Conservation (phyloP, 805 yeast species). For the Hanseniaspora thailandica region DNA sequence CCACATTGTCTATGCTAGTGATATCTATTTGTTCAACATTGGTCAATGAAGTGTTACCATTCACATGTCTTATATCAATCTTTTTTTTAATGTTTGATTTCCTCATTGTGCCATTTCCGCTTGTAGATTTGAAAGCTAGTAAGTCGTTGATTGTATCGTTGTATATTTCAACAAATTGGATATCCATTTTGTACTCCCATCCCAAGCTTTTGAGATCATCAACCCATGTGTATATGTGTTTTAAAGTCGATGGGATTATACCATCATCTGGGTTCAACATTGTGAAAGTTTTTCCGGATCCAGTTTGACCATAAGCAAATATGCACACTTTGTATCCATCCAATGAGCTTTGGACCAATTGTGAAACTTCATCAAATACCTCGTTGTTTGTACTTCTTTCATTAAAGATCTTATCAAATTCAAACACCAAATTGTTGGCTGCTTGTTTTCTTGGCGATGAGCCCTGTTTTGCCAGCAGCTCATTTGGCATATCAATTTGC, state of each 20-base stretch:
- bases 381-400: conserved; percentile 42
- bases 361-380: conserved; percentile 75
- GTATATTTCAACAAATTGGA: conserved; percentile 81
- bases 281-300: conserved; percentile 87
- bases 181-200: conserved; percentile 51
- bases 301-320: conserved; percentile 95
- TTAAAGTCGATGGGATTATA: conserved; percentile 65
- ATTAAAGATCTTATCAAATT: conserved; percentile 69
- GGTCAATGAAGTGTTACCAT: conserved; percentile 45
- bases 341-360: conserved; percentile 68
- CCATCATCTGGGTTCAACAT: conserved; percentile 69
- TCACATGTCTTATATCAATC: conserved; percentile 64
- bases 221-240: conserved; percentile 53
- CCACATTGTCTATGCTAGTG: conserved; percentile 38
- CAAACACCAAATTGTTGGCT: conserved; percentile 31
- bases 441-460: conserved; percentile 2
- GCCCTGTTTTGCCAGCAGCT: background rate
- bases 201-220: conserved; percentile 39
- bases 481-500: background rate
- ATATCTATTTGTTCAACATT: conserved; percentile 45
- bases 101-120: conserved; percentile 2
- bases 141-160: conserved; percentile 72
- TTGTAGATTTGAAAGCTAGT: conserved; percentile 23
- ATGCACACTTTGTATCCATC: conserved; percentile 90
- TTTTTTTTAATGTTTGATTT: conserved; percentile 26